phyloP scores from a whole-genome alignment of 768 basidiomycete species.

The Hygrocybe punicea region DNA sequence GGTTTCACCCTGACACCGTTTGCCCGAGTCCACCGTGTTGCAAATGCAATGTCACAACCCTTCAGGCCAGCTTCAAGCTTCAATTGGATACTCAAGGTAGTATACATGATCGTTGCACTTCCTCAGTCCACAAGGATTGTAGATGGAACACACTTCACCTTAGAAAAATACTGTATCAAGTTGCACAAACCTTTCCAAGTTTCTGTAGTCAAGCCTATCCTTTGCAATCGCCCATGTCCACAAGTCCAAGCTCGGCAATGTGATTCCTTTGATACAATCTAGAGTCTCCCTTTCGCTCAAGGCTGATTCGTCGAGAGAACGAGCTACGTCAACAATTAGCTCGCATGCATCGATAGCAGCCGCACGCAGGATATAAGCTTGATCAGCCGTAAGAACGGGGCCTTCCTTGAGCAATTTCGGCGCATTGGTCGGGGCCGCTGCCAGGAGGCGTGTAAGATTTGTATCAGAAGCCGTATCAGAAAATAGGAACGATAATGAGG shows the following conservation, averaged over 20 bases:
- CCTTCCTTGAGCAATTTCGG: conserved; percentile 35
- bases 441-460: conserved; percentile 41
- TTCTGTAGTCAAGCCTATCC: conserved; percentile 67
- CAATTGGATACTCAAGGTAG: no score
- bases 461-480: conserved; percentile 42
- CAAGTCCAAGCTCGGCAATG: conserved; percentile 59
- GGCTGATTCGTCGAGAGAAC: conserved; percentile 25
- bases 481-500: conserved; percentile 47
- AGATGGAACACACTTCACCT: no score
- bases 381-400: conserved; percentile 53
- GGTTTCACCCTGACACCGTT: no score
- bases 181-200: conserved; percentile 63
- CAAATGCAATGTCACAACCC: no score
- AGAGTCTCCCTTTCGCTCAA: conserved; percentile 23
- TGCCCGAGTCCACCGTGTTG: no score
- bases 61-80: no score
- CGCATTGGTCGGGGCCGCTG: conserved; percentile 3
- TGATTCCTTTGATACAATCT: conserved; percentile 55
- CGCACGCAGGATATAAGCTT: conserved; percentile 72
- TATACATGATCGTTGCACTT: no score
- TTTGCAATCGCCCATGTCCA: conserved; percentile 87
- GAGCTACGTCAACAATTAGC: conserved; percentile 56
- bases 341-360: conserved; percentile 80
- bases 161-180: conserved; percentile 69
- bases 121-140: no score